These are phyloP conservation scores for Yamadazyma sp. DNA, from an alignment of 1,139 yeast genomes.

Conservation along the genomic window DNA sequence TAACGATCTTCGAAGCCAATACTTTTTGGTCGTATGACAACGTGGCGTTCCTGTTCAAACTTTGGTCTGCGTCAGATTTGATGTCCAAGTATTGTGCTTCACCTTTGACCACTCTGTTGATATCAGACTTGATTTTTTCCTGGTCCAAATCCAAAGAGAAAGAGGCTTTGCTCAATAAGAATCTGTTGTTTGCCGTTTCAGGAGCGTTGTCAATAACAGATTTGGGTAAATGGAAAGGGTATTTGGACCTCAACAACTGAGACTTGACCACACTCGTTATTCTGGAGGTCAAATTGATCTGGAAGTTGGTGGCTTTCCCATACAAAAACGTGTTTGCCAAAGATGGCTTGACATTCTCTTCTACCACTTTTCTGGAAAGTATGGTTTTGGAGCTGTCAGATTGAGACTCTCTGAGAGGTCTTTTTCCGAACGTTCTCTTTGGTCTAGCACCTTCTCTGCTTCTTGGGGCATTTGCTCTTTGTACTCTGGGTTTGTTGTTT, in stretches of 20 bases:
- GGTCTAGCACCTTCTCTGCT: not conserved
- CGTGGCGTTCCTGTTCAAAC: constrained; percentile 32
- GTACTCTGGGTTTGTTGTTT: not conserved
- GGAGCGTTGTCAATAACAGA: constrained; percentile 31
- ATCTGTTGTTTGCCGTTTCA: constrained; percentile 24
- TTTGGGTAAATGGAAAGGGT: constrained; percentile 45
- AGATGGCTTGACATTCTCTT: constrained; percentile 12
- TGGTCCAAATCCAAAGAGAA: constrained; percentile 29
- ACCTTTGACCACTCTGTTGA: constrained; percentile 39
- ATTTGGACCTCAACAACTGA: constrained; percentile 38
- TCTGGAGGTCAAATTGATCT: constrained; percentile 33
- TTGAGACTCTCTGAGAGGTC: constrained; percentile 2
- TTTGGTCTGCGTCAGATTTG: constrained; percentile 14
- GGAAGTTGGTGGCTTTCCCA: constrained; percentile 38
- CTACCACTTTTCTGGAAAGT: constrained; percentile 9
- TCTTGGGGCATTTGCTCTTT: not conserved
- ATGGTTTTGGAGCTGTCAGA: constrained; percentile 8
- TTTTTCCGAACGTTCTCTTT: not conserved
- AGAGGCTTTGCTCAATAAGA: constrained; percentile 32
- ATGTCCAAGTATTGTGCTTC: constrained; percentile 15
- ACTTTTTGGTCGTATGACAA: constrained; percentile 29
- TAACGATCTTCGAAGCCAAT: constrained; percentile 28
- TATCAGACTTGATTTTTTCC: constrained; percentile 24
- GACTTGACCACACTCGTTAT: constrained; percentile 45
- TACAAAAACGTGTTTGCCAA: constrained; percentile 33